Base-by-base conservation (phyloP, 2,329 filamentous ascomycete genomes). In the Aspergillus ruber region DNA sequence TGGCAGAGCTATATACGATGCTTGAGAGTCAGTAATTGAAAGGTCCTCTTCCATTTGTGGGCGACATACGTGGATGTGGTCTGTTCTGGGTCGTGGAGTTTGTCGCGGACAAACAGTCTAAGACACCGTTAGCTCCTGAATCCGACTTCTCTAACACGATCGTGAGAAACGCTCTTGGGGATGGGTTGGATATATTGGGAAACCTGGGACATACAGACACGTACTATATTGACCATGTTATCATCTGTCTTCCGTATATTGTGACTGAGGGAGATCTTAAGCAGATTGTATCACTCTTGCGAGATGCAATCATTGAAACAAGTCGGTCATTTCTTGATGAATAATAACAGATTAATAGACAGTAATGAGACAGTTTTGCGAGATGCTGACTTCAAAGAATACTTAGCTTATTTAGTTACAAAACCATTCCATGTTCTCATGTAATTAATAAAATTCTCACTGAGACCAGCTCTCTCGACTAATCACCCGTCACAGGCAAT, bases 31-130 rank as follows among this genome's bases (percentile, higher is more conserved):
- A n/a, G n/a, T n/a, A n/a, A n/a, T n/a, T n/a, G n/a, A n/a, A n/a
- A n/a, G n/a, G 23, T 8, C 23, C 23, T 36, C 33, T 36, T n/a
- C 33, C 33, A 36, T 36, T 17, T 4, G 3, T 52, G 67, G n/a
- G 59, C 60, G 3, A 54, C 46, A 50, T 59, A 20, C 46, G 42
- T n/a, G 40, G 40, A 21, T 12, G 40, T 8, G 33, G 33, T 36
- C 5, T 36, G 17, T 36, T 36, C 33, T n/a, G 33, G 33, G 33
- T 4, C 6, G 33, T 36, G 6, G 10, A 36, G 12, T 13, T 36
- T 36, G 33, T 36, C 2, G 6, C 7, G 17, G 33, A 36, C 12
- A 17, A n/a, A 36, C n/a, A 13, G 8, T 15, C n/a, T 7, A n/a
- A 18, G 17, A n/a, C 17, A 15, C 33, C 33, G 17, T 36, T 36